Base-by-base conservation (phyloP, 2,329 filamentous ascomycete species). In the Alternaria rosae region DNA sequence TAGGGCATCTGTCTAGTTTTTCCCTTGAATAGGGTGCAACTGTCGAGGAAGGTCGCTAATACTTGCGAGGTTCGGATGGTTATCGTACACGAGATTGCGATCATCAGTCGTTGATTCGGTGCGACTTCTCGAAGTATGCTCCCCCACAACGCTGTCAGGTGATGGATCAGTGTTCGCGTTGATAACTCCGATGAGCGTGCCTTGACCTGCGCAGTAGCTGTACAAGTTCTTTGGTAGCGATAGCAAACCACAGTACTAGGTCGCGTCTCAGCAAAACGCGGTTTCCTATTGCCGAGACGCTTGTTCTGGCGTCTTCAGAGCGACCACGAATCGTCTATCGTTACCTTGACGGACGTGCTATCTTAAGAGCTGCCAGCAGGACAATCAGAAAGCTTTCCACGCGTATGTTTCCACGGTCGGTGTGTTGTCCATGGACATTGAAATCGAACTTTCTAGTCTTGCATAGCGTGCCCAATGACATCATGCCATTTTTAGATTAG, bases 401-500 rank as follows among this genome's bases (percentile, higher is more conserved):
- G 41, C 41, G 25, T 28, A 54, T 13, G 56, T 50, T 50, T 50
- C 47, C 47, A 51, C 15, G 20, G 2, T 8, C 28, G 13, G 28
- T 23, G 17, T 28, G 13, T 51, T 38, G 35, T 15, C 30, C 20
- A 17, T 35, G 3, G 30, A 21, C 13, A 51, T 51, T 17, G 25
- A 50, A n/a, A 23, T 45, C 45, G 32, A 50, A 42, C 26, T 20
- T 28, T 42, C 26, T 35, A 50, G 41, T n/a, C 30, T 51, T 38
- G 30, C 20, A 50, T 17, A 20, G 30, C 15, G 20, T 20, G 21
- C 30, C 30, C 35, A 32, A 48, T 60, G 45, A 51, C 52, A 55
- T 60, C 55, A 59, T 47, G 56, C 45, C 52, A 41, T 53, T 38
- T 35, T 45, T 11, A 50, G 23, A 25, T 47, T 26, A 43, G 32